Evolutionary conservation across 2,329 filamentous ascomycete genomes (phyloP), one percentile per base, ranked within the genome.

Genomic region (Fusarium humuli): DNA sequence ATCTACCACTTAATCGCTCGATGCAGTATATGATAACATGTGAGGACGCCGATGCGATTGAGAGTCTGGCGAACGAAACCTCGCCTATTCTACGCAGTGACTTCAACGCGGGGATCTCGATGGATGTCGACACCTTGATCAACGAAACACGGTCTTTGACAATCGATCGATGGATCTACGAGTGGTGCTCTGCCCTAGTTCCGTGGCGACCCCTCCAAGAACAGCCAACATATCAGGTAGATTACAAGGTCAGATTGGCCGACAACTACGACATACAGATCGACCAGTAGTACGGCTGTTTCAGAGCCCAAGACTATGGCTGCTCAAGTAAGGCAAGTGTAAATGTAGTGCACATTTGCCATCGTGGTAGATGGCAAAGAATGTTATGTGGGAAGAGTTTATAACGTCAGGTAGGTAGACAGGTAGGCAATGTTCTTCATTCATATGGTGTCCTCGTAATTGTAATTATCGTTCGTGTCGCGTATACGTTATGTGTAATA

Each of bases 11-110:
- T n/a, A n/a, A n/a, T n/a, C n/a, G n/a, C n/a, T n/a, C n/a, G n/a
- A n/a, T n/a, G n/a, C n/a, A n/a, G n/a, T n/a, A n/a, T n/a, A n/a
- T n/a, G n/a, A n/a, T n/a, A n/a, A n/a, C n/a, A 10, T 1, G 1
- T 3, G 1, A 40, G 8, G 9, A 11, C 3, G 2, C 3, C 1
- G 6, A 57, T 0, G 25, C 27, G 5, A 3, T 65, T 2, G 30
- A 20, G 0, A 9, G 11, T 1, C 3, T 63, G 4, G 14, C 0
- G 0, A 47, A 13, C 2, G 7, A 11, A 1, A 34, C 41, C 2
- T 63, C 47, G 4, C 25, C 50, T 0, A 14, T 11, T 10, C 16
- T 56, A 0, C 41, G 30, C 14, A 41, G 47, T 14, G 49, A 65
- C 10, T 65, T 65, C 18, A 63, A 57, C 9, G 1, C 22, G 6